phyloP scores from a whole-genome alignment of 1,139 yeast species.

The Wickerhamomyces sp. region DNA sequence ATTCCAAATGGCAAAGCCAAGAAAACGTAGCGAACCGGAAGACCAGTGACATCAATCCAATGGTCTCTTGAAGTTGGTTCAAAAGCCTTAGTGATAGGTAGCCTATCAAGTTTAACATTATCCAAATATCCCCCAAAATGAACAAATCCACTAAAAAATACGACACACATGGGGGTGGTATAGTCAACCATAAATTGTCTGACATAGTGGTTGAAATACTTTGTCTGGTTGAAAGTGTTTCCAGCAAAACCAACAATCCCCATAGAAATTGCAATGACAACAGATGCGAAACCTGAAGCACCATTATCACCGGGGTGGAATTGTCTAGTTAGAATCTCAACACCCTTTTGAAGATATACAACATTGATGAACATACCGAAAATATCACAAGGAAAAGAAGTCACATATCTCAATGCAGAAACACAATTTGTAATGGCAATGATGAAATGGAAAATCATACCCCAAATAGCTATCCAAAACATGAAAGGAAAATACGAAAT shows the following conservation, averaged over 20 bases:
- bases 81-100: slow-evolving; percentile 73
- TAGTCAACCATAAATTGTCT: slow-evolving; percentile 80
- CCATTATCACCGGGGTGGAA: slow-evolving; percentile 39
- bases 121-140: slow-evolving; percentile 80
- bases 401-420: slow-evolving; percentile 64
- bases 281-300: slow-evolving; percentile 73
- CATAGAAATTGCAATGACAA: slow-evolving; percentile 69
- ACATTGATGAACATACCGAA: slow-evolving; percentile 89
- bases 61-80: slow-evolving; percentile 57
- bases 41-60: slow-evolving; percentile 54
- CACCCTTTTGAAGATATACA: slow-evolving; percentile 88
- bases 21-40: slow-evolving; percentile 70
- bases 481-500: slow-evolving; percentile 73
- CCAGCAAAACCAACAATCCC: slow-evolving; percentile 68
- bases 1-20: slow-evolving; percentile 91
- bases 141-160: slow-evolving; percentile 86
- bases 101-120: slow-evolving; percentile 44
- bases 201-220: slow-evolving; percentile 50
- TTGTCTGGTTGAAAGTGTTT: slow-evolving; percentile 53
- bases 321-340: slow-evolving; percentile 72
- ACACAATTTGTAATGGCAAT: slow-evolving; percentile 71
- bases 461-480: slow-evolving; percentile 96
- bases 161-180: slow-evolving; percentile 75
- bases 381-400: slow-evolving; percentile 84
- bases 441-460: slow-evolving; percentile 72